Evolutionary conservation across 345 rosid species (phyloP).

Genomic region (Corymbia maculata): DNA sequence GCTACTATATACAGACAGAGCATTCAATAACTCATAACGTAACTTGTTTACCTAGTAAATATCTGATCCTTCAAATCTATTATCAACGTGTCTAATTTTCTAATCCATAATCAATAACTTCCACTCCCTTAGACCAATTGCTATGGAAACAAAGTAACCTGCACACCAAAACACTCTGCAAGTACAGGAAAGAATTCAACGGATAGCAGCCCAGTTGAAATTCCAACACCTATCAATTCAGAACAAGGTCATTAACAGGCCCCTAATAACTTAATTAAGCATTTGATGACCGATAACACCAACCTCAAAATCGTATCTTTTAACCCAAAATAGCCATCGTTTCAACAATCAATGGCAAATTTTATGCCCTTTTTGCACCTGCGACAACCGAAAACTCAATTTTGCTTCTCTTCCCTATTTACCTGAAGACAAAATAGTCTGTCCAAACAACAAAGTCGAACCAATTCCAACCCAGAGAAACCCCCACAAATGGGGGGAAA

Average conservation of each 20-base stretch:
- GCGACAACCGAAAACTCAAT: background rate
- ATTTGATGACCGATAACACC: background rate
- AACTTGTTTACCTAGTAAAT: background rate
- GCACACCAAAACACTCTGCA: background rate
- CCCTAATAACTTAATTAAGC: background rate
- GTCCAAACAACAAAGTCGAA: background rate
- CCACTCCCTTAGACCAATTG: background rate
- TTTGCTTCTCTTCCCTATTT: background rate
- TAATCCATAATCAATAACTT: background rate
- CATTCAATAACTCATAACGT: background rate
- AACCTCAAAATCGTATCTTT: background rate
- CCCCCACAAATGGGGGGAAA: background rate
- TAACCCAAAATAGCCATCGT: background rate
- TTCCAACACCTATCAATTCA: background rate
- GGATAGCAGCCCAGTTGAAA: background rate
- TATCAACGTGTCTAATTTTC: background rate
- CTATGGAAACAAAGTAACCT: background rate
- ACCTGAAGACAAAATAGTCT: background rate
- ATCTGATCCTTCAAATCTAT: background rate
- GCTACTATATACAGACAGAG: background rate
- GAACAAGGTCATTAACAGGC: background rate
- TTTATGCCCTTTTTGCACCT: background rate
- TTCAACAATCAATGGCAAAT: background rate
- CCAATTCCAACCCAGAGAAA: background rate
- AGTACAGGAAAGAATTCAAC: background rate